A percentile compares a stretch with the other conserved stretches of the same genome.
Evolutionary conservation across 2,329 filamentous ascomycete genomes (phyloP).

Genomic region (Scytalidium sp.): DNA sequence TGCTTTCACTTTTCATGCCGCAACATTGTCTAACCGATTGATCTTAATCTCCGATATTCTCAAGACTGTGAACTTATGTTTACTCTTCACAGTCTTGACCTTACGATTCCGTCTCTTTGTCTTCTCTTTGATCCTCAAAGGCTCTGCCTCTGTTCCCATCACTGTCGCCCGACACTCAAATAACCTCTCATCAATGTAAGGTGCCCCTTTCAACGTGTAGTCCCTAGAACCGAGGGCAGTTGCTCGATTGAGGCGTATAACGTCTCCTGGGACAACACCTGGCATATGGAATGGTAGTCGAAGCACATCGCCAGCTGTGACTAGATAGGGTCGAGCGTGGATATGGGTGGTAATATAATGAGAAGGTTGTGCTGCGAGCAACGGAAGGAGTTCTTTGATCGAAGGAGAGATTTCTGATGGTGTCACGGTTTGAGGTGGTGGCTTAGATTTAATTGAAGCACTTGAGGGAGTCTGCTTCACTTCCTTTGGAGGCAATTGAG

Average conservation of each 20-base stretch:
- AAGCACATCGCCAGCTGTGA: slow-evolving; percentile 71
- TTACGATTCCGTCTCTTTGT: slow-evolving; percentile 75
- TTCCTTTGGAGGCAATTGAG: slow-evolving; percentile 9
- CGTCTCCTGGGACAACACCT: slow-evolving; percentile 73
- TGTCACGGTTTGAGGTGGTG: slow-evolving; percentile 17
- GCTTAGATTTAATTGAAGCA: slow-evolving; percentile 7
- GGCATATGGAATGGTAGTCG: slow-evolving; percentile 80
- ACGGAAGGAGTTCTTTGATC: slow-evolving; percentile 62
- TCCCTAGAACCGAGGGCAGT: slow-evolving; percentile 81
- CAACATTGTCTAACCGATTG: slow-evolving; percentile 39
- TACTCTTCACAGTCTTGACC: slow-evolving; percentile 76
- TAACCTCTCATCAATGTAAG: slow-evolving; percentile 79
- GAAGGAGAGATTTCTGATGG: slow-evolving; percentile 45
- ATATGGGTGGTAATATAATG: slow-evolving; percentile 82
- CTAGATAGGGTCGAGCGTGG: slow-evolving; percentile 75
- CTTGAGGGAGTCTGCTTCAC: background rate
- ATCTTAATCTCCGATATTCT: slow-evolving; percentile 72
- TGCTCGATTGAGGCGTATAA: slow-evolving; percentile 84
- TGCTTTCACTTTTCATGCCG: slow-evolving; percentile 12
- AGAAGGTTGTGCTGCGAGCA: slow-evolving; percentile 67
- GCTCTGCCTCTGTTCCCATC: slow-evolving; percentile 79
- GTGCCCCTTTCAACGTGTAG: slow-evolving; percentile 78
- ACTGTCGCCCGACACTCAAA: slow-evolving; percentile 86
- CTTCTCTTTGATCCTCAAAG: slow-evolving; percentile 74
- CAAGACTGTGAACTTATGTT: slow-evolving; percentile 86